Conservation (phyloP, 2,329 filamentous ascomycete species). For the Ploettnerulaceae sp. region DNA sequence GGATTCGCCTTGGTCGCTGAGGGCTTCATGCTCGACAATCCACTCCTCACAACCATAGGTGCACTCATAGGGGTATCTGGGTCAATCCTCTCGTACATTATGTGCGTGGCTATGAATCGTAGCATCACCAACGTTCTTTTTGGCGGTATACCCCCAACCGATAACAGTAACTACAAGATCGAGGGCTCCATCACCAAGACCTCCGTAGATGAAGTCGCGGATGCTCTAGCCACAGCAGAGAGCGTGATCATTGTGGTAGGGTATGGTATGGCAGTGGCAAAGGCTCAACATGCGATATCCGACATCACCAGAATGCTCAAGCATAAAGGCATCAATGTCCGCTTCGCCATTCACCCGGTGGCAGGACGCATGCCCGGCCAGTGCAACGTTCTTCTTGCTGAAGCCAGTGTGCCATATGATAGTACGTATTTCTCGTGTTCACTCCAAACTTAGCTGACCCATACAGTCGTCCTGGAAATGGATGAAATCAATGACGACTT, state of each 20-base stretch:
- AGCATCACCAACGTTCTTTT: conserved; percentile 87
- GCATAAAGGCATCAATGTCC: conserved; percentile 71
- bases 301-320: conserved; percentile 73
- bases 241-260: conserved; percentile 81
- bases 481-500: conserved; percentile 96
- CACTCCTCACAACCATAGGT: conserved; percentile 77
- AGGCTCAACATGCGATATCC: conserved; percentile 85
- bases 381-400: conserved; percentile 85
- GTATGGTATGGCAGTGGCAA: conserved; percentile 92
- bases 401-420: conserved; percentile 84
- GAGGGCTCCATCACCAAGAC: conserved; percentile 76
- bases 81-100: conserved; percentile 82
- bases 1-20: conserved; percentile 88
- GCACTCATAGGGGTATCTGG: conserved; percentile 85
- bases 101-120: conserved; percentile 88
- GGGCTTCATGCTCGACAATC: conserved; percentile 87
- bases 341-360: conserved; percentile 87
- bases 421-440: conserved; percentile 39
- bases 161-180: conserved; percentile 64
- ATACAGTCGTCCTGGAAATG: conserved; percentile 75
- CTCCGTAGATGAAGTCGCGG: conserved; percentile 74
- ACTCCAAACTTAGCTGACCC: background rate
- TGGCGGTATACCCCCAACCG: conserved; percentile 67
- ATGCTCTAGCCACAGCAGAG: conserved; percentile 69
- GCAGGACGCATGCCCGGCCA: conserved; percentile 91